Evolutionary conservation across 176 grass and related monocot genomes (phyloP).

Genomic region (Tillandsia fasciculata): DNA sequence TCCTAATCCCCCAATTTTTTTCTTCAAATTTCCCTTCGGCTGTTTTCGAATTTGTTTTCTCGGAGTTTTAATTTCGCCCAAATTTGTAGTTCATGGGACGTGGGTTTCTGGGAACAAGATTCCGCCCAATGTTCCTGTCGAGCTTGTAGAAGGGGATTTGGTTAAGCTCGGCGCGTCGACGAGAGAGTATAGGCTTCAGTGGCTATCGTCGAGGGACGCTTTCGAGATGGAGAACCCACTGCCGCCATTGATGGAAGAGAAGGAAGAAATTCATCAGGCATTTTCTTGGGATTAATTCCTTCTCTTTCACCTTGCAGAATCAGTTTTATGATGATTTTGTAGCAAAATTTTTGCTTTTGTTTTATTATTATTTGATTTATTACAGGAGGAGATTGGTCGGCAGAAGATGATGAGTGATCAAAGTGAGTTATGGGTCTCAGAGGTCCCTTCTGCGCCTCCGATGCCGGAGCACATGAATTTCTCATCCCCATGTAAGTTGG

Average conservation of each 20-base stretch:
- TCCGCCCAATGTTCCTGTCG: slow-evolving; percentile 36
- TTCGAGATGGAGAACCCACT: slow-evolving; percentile 61
- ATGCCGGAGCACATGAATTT: slow-evolving; percentile 27
- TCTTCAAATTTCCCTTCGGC: too few relatives aligned
- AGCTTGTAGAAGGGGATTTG: slow-evolving; percentile 45
- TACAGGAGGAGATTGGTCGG: slow-evolving; percentile 17
- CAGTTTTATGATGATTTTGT: slow-evolving; percentile 5
- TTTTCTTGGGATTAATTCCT: slow-evolving; percentile 7
- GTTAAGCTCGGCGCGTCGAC: slow-evolving; percentile 60
- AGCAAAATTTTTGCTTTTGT: neutral
- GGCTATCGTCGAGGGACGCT: slow-evolving; percentile 52
- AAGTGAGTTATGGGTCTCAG: slow-evolving; percentile 12
- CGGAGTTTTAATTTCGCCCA: neutral
- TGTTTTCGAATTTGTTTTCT: neutral
- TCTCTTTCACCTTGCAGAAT: slow-evolving; percentile 3
- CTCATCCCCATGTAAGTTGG: slow-evolving; percentile 14
- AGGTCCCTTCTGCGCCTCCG: slow-evolving; percentile 37
- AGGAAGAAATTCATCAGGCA: slow-evolving; percentile 58
- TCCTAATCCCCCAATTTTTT: neutral
- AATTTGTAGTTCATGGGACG: slow-evolving; percentile 72
- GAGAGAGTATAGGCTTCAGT: slow-evolving; percentile 69
- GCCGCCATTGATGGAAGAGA: slow-evolving; percentile 58
- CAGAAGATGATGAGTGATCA: slow-evolving; percentile 19
- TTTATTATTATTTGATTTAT: neutral
- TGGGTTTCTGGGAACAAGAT: slow-evolving; percentile 75